phyloP scores from a whole-genome alignment of 805 yeast genomes.

The Yamadazyma tumulicola region DNA sequence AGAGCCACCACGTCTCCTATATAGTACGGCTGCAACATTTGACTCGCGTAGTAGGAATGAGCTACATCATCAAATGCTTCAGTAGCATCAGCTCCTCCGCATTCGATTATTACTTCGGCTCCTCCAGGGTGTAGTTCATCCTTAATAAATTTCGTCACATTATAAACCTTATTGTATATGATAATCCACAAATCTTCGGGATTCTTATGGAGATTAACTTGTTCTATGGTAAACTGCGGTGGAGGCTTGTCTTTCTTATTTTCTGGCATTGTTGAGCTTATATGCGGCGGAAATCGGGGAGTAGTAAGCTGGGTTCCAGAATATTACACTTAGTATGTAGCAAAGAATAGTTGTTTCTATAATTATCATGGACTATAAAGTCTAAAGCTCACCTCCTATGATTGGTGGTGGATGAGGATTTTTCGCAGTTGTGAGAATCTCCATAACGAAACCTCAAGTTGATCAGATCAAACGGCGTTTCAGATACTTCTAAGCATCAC shows the following conservation, averaged over 20 bases:
- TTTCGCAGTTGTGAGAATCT: too few species aligned
- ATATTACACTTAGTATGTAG: too few species aligned
- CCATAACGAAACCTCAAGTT: too few species aligned
- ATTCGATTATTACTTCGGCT: conserved; percentile 67
- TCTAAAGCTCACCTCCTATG: too few species aligned
- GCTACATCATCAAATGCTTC: conserved; percentile 56
- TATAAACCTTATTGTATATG: conserved; percentile 75
- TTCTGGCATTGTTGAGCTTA: too few species aligned
- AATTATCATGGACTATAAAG: too few species aligned
- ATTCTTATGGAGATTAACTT: conserved; percentile 57
- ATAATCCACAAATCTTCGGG: conserved; percentile 83
- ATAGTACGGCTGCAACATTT: conserved; percentile 27
- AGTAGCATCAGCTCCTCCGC: conserved; percentile 77
- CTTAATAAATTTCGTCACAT: conserved; percentile 60
- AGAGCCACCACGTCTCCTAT: conserved; percentile 23
- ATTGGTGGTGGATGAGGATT: too few species aligned
- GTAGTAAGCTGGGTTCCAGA: too few species aligned
- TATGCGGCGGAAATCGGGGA: too few species aligned
- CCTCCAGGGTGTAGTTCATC: conserved; percentile 75
- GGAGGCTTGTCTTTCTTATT: conserved; percentile 1
- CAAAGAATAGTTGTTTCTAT: too few species aligned
- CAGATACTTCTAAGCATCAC: too few species aligned
- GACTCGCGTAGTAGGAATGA: conserved; percentile 32
- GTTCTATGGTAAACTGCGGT: conserved; percentile 4
- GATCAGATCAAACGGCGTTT: too few species aligned